These are phyloP conservation scores for Soucietia sequanensis DNA, from an alignment of 805 yeast genomes.

Conservation along the genomic window DNA sequence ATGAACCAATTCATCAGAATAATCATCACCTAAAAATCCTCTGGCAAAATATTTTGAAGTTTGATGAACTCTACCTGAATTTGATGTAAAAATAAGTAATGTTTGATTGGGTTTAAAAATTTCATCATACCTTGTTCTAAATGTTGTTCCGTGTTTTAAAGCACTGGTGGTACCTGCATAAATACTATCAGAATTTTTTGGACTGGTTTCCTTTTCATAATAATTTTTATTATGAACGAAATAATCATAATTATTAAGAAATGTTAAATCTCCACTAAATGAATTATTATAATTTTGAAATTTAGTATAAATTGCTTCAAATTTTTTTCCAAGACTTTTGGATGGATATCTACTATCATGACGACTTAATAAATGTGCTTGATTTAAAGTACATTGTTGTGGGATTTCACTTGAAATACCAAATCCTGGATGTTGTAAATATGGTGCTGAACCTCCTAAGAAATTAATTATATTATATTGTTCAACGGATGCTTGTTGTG, in stretches of 20 bases:
- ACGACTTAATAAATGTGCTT: constrained; percentile 68
- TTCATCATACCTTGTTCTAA: constrained; percentile 48
- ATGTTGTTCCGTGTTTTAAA: constrained; percentile 47
- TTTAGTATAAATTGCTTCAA: constrained; percentile 25
- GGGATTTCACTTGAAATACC: constrained; percentile 53
- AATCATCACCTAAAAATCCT: constrained; percentile 55
- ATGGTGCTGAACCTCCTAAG: constrained; percentile 60
- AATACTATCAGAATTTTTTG: constrained; percentile 41
- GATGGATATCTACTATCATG: constrained; percentile 73
- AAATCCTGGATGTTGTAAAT: constrained; percentile 47
- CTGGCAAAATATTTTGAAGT: constrained; percentile 56
- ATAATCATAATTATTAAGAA: constrained; percentile 53
- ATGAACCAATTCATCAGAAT: constrained; percentile 24
- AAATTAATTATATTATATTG: constrained; percentile 50
- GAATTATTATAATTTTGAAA: constrained; percentile 23
- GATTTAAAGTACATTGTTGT: constrained; percentile 52
- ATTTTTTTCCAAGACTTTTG: constrained; percentile 22
- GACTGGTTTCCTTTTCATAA: constrained; percentile 52
- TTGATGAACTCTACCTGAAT: constrained; percentile 53
- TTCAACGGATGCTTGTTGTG: constrained; percentile 39
- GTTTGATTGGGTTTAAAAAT: constrained; percentile 36
- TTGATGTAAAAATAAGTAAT: constrained; percentile 55
- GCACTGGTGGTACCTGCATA: constrained; percentile 55
- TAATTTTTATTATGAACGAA: constrained; percentile 36
- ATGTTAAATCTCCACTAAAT: constrained; percentile 50